Conservation (phyloP, 75 land plant genomes). For the Adiantum capillusveneris region DNA sequence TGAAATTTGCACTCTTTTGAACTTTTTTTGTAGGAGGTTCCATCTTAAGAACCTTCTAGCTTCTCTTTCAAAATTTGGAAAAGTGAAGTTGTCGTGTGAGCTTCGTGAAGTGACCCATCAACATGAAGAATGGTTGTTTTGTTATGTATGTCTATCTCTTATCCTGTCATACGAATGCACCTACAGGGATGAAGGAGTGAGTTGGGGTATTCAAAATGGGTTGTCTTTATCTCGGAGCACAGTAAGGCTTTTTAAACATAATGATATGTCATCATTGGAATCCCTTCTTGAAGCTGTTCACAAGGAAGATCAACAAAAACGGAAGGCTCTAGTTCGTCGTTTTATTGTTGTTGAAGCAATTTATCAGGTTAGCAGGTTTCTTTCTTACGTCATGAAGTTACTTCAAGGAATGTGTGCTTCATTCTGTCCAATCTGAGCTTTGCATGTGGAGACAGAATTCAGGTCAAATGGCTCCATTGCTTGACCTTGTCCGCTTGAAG, state of each 20-base stretch:
- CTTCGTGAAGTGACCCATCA: too few relatives aligned
- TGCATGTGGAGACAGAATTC: constrained; percentile 77
- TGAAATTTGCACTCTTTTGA: too few relatives aligned
- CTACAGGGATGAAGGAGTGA: constrained; percentile 89
- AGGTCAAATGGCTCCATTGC: constrained; percentile 85
- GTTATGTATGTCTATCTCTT: too few relatives aligned
- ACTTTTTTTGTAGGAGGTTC: too few relatives aligned
- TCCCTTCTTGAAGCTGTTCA: constrained; percentile 54
- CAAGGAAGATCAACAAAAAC: constrained; percentile 46
- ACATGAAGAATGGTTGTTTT: too few relatives aligned
- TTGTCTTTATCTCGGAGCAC: constrained; percentile 88
- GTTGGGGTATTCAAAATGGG: constrained; percentile 97
- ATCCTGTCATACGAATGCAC: too few relatives aligned
- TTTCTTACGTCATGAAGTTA: too few relatives aligned
- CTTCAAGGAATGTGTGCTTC: too few relatives aligned
- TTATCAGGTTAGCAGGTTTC: constrained; percentile 71
- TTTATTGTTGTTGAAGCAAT: constrained; percentile 95
- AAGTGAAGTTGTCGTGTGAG: too few relatives aligned
- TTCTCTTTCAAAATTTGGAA: too few relatives aligned
- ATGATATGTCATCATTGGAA: constrained; percentile 72
- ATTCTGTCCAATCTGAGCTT: too few relatives aligned
- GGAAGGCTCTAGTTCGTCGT: constrained; percentile 65
- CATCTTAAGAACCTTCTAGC: too few relatives aligned
- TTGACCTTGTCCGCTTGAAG: constrained; percentile 71
- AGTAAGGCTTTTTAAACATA: constrained; percentile 81